Evolutionary conservation across 805 yeast species (phyloP).

Genomic region (Saccharomycopsis guyanensis): DNA sequence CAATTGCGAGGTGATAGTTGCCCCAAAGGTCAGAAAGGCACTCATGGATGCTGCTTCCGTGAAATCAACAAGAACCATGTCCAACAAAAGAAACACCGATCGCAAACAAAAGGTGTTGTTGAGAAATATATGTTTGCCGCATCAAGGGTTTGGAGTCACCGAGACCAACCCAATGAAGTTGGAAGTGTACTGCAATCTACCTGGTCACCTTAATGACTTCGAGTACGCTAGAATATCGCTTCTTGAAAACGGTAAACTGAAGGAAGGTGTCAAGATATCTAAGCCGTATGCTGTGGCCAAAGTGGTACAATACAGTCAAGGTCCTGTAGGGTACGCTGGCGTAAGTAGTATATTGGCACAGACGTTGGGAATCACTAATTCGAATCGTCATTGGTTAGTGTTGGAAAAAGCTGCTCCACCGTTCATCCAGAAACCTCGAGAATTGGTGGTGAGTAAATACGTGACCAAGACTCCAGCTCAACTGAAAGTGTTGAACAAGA

Average conservation of each 20-base stretch:
- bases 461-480: constrained; percentile 34
- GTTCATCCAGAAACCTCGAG: constrained; percentile 21
- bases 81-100: constrained; percentile 22
- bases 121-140: constrained; percentile 54
- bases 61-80: background rate
- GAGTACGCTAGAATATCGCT: constrained; percentile 29
- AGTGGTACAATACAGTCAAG: constrained; percentile 32
- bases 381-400: constrained; percentile 47
- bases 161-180: constrained; percentile 4
- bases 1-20: constrained; percentile 64
- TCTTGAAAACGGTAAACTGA: constrained; percentile 23
- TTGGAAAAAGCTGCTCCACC: constrained; percentile 40
- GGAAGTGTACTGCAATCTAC: constrained; percentile 7
- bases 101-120: constrained; percentile 33
- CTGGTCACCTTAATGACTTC: constrained; percentile 18
- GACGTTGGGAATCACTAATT: constrained; percentile 44
- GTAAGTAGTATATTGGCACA: constrained; percentile 46
- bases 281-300: constrained; percentile 41
- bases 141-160: constrained; percentile 28
- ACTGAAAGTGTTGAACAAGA: constrained; percentile 18
- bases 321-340: constrained; percentile 37
- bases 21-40: constrained; percentile 50
- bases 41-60: constrained; percentile 20
- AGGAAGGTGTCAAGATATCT: background rate
- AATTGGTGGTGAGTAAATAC: constrained; percentile 38